Base-by-base conservation (phyloP, 1,284 basidiomycete species). In the Cryptococcus depauperatus region DNA sequence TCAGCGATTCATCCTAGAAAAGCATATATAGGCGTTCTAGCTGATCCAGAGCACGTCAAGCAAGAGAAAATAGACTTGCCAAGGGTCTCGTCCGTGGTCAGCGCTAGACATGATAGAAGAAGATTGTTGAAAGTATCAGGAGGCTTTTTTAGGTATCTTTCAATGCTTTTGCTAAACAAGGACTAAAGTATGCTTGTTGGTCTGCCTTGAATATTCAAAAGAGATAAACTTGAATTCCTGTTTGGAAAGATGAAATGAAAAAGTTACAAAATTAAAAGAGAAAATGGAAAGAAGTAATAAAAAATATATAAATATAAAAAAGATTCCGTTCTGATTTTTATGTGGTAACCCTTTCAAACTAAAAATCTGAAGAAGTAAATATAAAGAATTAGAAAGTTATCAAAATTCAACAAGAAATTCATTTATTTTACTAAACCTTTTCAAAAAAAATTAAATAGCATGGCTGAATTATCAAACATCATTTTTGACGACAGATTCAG, bases 41-140 rank as follows among this genome's bases (percentile, higher is more conserved):
- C n/a, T n/a, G n/a, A n/a, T n/a, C n/a, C n/a, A n/a, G n/a, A n/a
- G n/a, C n/a, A n/a, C n/a, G n/a, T n/a, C n/a, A 18, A 18, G 35
- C 2, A 13, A 41, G 37, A 18, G 35, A 26, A n/a, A 23, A 29
- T 21, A 35, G 11, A 70, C 79, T 50, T 65, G 83, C 89, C 88
- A 93, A 57, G 88, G 89, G 73, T 93, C 88, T 73, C 89, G 76
- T 50, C 87, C 85, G 74, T 92, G 89, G 74, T 93, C 89, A 68
- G 39, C 39, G 19, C n/a, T 29, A 29, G 37, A 39, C 37, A 26
- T 39, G 37, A 39, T 22, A 26, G n/a, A n/a, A n/a, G n/a, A n/a
- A n/a, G n/a, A n/a, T n/a, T n/a, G n/a, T n/a, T n/a, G n/a, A n/a
- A n/a, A n/a, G n/a, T n/a, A n/a, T n/a, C n/a, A n/a, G n/a, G n/a